phyloP scores from a whole-genome alignment of 345 rosid species.

The Brassica juncea region DNA sequence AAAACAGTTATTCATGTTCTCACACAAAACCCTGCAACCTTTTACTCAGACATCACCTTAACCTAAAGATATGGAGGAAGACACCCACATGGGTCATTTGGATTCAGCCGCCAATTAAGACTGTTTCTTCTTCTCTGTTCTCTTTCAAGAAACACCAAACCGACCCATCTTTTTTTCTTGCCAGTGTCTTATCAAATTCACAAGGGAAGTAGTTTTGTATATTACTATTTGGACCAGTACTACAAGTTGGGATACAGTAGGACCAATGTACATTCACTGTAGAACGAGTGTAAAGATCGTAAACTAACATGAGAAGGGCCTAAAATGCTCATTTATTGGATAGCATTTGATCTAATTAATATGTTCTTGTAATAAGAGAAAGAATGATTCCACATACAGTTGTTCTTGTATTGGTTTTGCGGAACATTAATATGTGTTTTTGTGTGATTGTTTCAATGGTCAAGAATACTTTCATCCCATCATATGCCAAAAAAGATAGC shows the following conservation, averaged over 20 bases:
- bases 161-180: conserved; percentile 36
- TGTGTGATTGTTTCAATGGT: too few species aligned
- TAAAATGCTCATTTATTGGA: conserved; percentile 43
- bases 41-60: conserved; percentile 2
- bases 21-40: conserved; percentile 33
- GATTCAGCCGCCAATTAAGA: conserved; percentile 36
- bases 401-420: too few species aligned
- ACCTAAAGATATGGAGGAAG: conserved; percentile 26
- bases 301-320: conserved; percentile 26
- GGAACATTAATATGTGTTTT: too few species aligned
- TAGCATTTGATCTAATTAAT: conserved; percentile 54
- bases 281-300: background rate
- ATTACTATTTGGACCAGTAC: conserved; percentile 19
- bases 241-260: conserved; percentile 38
- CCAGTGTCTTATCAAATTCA: conserved; percentile 17
- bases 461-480: too few species aligned
- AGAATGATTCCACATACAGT: too few species aligned
- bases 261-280: conserved; percentile 32
- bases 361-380: too few species aligned
- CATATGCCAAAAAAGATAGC: too few species aligned
- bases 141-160: conserved; percentile 23
- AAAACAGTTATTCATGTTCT: conserved; percentile 41
- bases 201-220: conserved; percentile 25
- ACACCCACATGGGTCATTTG: conserved; percentile 33
- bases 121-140: conserved; percentile 28